Percentiles rank a stretch among this genome's conserved stretches.
These are phyloP conservation scores for Cephaloascus albidus DNA, from an alignment of 805 yeast species.

Conservation along the genomic window DNA sequence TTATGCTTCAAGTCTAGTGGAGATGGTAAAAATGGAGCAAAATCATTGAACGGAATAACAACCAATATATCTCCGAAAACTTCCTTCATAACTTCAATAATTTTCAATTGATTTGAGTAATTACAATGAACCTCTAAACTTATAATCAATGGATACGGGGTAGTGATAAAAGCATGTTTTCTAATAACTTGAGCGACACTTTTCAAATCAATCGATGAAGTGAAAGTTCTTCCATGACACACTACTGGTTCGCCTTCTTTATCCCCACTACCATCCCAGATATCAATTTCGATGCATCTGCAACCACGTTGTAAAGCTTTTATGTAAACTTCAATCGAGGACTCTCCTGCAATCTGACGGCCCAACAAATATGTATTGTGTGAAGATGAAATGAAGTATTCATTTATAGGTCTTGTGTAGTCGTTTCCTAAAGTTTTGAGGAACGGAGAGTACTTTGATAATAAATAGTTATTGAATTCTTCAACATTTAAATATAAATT, in stretches of 20 bases:
- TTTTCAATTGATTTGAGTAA: conserved; percentile 52
- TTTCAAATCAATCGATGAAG: conserved; percentile 58
- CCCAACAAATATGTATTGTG: conserved; percentile 92
- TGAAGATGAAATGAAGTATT: conserved; percentile 85
- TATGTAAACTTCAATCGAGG: conserved; percentile 86
- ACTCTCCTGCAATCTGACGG: conserved; percentile 76
- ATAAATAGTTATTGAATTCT: conserved; percentile 26
- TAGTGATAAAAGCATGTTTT: conserved; percentile 80
- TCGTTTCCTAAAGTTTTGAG: conserved; percentile 17
- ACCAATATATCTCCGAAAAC: conserved; percentile 53
- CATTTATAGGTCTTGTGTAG: conserved; percentile 60
- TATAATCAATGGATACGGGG: conserved; percentile 78
- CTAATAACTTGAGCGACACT: conserved; percentile 67
- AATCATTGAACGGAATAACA: conserved; percentile 21
- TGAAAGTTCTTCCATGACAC: conserved; percentile 81
- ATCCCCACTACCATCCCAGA: conserved; percentile 73
- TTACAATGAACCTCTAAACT: conserved; percentile 84
- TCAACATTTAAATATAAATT: conserved; percentile 7
- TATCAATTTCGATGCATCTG: conserved; percentile 87
- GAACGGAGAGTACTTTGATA: conserved; percentile 16
- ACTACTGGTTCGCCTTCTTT: conserved; percentile 57
- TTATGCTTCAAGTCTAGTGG: conserved; percentile 66
- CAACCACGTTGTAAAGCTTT: conserved; percentile 87
- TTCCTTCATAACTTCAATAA: conserved; percentile 42
- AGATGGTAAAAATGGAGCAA: conserved; percentile 41